Percentiles rank a stretch among this genome's conserved stretches.
phyloP scores from a whole-genome alignment of 2,329 filamentous ascomycete species.

The Sporothrix luriei region DNA sequence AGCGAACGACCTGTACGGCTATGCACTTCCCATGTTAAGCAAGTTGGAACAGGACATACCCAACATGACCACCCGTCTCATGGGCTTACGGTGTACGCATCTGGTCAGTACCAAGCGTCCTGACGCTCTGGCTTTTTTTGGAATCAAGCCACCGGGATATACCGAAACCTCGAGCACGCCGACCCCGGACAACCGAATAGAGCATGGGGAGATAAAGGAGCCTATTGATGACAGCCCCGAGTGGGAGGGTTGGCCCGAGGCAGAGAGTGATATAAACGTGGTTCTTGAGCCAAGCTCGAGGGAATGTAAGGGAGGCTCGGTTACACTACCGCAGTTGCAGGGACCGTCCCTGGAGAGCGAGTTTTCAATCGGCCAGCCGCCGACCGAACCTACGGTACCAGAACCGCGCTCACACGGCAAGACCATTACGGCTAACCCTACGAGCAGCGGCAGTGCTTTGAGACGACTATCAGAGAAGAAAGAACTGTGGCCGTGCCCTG shows the following conservation, averaged over 20 bases:
- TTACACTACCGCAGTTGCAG: not conserved
- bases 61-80: constrained; percentile 74
- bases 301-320: not conserved
- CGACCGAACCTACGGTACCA: constrained; percentile 28
- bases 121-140: constrained; percentile 78
- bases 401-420: constrained; percentile 51
- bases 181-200: constrained; percentile 34
- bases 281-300: constrained; percentile 19
- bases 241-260: constrained; percentile 71
- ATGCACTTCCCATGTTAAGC: constrained; percentile 76
- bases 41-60: constrained; percentile 85
- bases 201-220: constrained; percentile 39
- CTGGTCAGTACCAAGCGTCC: constrained; percentile 82
- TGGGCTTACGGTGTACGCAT: constrained; percentile 87
- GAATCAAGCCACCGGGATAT: constrained; percentile 50
- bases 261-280: constrained; percentile 51
- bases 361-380: too few relatives aligned
- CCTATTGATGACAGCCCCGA: constrained; percentile 48
- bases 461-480: constrained; percentile 44
- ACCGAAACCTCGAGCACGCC: not conserved
- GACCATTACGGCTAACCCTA: constrained; percentile 56
- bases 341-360: not conserved
- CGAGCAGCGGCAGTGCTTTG: not conserved
- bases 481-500: constrained; percentile 80
- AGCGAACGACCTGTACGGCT: constrained; percentile 82